Conservation (phyloP, 176 grass and related monocot genomes). For the Oryza coarctata region DNA sequence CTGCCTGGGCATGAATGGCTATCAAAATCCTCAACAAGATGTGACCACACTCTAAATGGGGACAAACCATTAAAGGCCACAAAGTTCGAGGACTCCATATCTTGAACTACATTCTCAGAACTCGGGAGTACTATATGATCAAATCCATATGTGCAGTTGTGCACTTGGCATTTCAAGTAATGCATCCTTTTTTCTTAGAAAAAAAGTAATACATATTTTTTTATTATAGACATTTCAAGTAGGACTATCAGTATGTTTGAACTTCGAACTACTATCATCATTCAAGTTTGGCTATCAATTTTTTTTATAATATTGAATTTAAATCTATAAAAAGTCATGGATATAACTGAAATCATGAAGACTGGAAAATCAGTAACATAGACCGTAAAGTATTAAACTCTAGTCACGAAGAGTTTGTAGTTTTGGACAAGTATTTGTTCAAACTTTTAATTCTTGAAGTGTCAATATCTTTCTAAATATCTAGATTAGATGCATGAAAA, state of each 20-base stretch:
- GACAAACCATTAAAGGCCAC: constrained; percentile 67
- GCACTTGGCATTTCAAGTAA: constrained; percentile 21
- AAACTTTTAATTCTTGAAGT: neutral
- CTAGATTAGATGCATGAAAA: neutral
- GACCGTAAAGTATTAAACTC: neutral
- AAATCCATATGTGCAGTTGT: constrained; percentile 12
- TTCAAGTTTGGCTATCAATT: neutral
- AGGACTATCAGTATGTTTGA: neutral
- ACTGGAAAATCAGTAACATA: neutral
- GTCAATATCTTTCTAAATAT: neutral
- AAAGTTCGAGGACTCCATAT: constrained; percentile 53
- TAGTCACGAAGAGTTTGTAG: neutral
- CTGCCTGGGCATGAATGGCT: constrained; percentile 50
- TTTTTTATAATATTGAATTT: neutral
- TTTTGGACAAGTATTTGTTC: neutral
- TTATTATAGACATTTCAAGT: neutral
- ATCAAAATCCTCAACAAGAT: constrained; percentile 63
- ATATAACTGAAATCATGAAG: neutral
- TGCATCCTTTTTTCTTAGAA: neutral
- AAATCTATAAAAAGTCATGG: neutral
- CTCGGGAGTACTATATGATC: constrained; percentile 11
- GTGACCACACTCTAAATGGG: constrained; percentile 62
- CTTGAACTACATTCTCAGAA: constrained; percentile 40
- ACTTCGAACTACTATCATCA: neutral
- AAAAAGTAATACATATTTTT: neutral